Evolutionary conservation across 2,329 filamentous ascomycete species (phyloP).

Genomic region (Colletotrichum spinosum): DNA sequence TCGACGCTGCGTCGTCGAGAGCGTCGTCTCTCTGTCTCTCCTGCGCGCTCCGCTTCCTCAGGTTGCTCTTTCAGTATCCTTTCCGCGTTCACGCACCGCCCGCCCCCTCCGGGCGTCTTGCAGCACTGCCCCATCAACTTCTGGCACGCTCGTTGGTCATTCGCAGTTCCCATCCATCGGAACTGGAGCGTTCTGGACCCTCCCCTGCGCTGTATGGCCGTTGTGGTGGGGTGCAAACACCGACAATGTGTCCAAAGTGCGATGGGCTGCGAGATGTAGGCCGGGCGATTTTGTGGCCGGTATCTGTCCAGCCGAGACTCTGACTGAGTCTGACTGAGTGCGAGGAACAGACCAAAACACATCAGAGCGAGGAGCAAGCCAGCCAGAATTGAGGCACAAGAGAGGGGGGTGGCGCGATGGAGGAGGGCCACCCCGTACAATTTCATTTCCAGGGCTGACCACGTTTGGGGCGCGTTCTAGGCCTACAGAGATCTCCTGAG

Average conservation of each 20-base stretch:
- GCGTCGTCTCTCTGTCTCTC: conserved; percentile 1
- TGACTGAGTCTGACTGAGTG: neutral
- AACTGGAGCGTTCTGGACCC: conserved; percentile 20
- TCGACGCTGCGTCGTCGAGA: too few species aligned
- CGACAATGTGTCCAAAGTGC: conserved; percentile 14
- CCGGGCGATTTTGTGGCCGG: neutral
- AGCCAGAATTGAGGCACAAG: neutral
- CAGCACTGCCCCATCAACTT: neutral
- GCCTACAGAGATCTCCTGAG: conserved; percentile 51
- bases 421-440: conserved; percentile 1
- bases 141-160: conserved; percentile 10
- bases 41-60: conserved; percentile 3
- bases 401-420: conserved; percentile 21
- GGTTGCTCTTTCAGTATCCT: conserved; percentile 1
- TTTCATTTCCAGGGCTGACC: conserved; percentile 34
- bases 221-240: conserved; percentile 8
- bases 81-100: conserved; percentile 20
- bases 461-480: conserved; percentile 44
- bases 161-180: conserved; percentile 11
- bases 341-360: neutral
- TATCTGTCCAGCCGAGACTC: conserved; percentile 4
- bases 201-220: conserved; percentile 11
- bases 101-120: neutral
- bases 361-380: conserved; percentile 2
- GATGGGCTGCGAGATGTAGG: conserved; percentile 2